Evolutionary conservation across 2,329 filamentous ascomycete species (phyloP).

Genomic region (Fusarium zealandicum): DNA sequence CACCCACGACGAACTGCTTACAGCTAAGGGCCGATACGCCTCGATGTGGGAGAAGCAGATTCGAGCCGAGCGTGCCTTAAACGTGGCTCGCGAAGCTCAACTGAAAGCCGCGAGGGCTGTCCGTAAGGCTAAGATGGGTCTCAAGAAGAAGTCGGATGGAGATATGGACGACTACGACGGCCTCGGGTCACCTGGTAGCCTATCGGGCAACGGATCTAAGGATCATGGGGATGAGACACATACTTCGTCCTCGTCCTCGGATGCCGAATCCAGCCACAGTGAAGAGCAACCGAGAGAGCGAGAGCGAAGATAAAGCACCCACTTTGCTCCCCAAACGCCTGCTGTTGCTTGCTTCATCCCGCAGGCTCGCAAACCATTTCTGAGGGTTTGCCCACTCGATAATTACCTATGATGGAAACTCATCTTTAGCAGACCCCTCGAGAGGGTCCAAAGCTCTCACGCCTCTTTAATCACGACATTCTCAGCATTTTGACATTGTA

Average conservation of each 20-base stretch:
- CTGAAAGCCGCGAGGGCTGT: conserved; percentile 49
- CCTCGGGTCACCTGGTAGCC: conserved; percentile 54
- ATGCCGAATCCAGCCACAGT: conserved; percentile 48
- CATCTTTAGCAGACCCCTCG: background rate
- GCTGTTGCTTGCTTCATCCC: background rate
- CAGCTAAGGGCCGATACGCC: conserved; percentile 74
- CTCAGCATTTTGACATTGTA: conserved; percentile 23
- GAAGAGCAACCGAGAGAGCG: conserved; percentile 40
- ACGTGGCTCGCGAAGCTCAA: conserved; percentile 48
- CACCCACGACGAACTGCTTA: conserved; percentile 78
- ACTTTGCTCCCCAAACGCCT: background rate
- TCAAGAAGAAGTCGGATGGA: conserved; percentile 50
- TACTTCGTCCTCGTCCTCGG: conserved; percentile 48
- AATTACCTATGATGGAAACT: background rate
- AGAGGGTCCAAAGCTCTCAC: background rate
- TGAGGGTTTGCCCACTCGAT: background rate
- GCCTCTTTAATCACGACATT: conserved; percentile 12
- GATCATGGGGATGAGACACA: conserved; percentile 46
- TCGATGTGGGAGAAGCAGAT: conserved; percentile 93
- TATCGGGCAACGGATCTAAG: conserved; percentile 48
- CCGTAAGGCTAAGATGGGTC: conserved; percentile 58
- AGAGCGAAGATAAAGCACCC: conserved; percentile 25
- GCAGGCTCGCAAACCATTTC: background rate
- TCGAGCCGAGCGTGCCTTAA: conserved; percentile 71
- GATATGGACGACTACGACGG: conserved; percentile 56